A percentile compares a stretch with the other conserved stretches of the same genome.
Evolutionary conservation across 495 filamentous ascomycete species (phyloP).

Genomic region (Lichina pygmaea): DNA sequence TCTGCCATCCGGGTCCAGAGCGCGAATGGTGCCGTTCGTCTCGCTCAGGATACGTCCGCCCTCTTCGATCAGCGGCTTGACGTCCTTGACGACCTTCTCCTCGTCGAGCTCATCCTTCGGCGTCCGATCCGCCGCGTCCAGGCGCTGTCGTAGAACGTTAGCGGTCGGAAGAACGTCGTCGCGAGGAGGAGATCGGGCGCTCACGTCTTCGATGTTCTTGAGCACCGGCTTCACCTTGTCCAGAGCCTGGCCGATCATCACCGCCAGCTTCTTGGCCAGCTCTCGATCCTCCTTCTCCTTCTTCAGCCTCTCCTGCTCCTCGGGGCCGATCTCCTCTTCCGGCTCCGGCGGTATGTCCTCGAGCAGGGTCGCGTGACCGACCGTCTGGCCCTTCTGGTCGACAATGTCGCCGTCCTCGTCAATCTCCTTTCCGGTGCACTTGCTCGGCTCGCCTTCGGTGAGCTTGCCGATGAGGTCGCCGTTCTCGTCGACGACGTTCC

Average conservation of each 20-base stretch:
- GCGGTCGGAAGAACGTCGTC: slow-evolving; percentile 1
- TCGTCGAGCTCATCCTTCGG: slow-evolving; percentile 84
- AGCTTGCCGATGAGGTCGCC: slow-evolving; percentile 61
- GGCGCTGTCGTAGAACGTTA: slow-evolving; percentile 20
- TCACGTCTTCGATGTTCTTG: slow-evolving; percentile 66
- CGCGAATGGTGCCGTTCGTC: slow-evolving; percentile 72
- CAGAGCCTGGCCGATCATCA: slow-evolving; percentile 49
- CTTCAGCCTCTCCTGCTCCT: slow-evolving; percentile 24
- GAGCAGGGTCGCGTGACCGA: slow-evolving; percentile 59
- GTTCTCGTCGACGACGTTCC: slow-evolving; percentile 56
- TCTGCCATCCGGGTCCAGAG: slow-evolving; percentile 67
- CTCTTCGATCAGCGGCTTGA: slow-evolving; percentile 71
- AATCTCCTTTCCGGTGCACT: slow-evolving; percentile 50
- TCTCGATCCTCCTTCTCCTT: slow-evolving; percentile 40
- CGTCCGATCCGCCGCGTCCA: slow-evolving; percentile 57
- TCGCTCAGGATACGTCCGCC: slow-evolving; percentile 58
- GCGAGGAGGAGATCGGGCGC: slow-evolving; percentile 3
- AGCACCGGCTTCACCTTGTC: slow-evolving; percentile 65
- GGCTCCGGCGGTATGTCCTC: slow-evolving; percentile 29
- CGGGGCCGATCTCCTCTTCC: slow-evolving; percentile 14
- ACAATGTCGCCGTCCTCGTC: slow-evolving; percentile 71
- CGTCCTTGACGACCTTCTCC: slow-evolving; percentile 58
- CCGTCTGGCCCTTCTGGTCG: slow-evolving; percentile 51
- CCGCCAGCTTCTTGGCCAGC: slow-evolving; percentile 51
- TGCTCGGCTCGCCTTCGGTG: slow-evolving; percentile 41